Evolutionary conservation across 2,329 filamentous ascomycete species (phyloP).

Genomic region (Hymenoscyphus fructigenus): DNA sequence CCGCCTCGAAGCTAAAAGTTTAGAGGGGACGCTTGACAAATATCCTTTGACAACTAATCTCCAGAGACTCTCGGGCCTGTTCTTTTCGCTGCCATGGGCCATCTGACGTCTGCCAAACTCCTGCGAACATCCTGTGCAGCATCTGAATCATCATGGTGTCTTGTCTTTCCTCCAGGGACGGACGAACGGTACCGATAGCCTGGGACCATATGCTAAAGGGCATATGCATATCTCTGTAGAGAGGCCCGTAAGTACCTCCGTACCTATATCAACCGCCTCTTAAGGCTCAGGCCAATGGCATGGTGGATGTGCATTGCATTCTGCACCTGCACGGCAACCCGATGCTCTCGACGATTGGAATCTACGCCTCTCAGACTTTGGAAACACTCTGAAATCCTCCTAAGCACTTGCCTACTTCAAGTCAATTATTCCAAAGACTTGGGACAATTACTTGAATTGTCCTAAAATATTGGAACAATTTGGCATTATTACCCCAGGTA

Average conservation of each 20-base stretch:
- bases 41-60: background rate
- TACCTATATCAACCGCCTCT: background rate
- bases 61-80: too few relatives aligned
- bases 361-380: background rate
- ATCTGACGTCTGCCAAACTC: background rate
- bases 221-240: background rate
- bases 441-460: too few relatives aligned
- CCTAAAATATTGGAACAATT: too few relatives aligned
- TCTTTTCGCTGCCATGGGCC: too few relatives aligned
- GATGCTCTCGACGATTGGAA: constrained; percentile 1
- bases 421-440: too few relatives aligned
- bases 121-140: constrained; percentile 4
- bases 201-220: background rate
- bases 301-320: background rate
- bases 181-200: background rate
- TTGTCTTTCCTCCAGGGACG: background rate
- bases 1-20: background rate
- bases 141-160: background rate
- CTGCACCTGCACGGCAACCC: constrained; percentile 2
- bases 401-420: too few relatives aligned
- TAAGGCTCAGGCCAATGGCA: background rate
- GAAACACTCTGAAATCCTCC: too few relatives aligned
- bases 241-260: background rate
- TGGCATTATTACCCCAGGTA: background rate
- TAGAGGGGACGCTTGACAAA: background rate